phyloP scores from a whole-genome alignment of 768 basidiomycete species.

The Hygrophoropsis aurantiaca region DNA sequence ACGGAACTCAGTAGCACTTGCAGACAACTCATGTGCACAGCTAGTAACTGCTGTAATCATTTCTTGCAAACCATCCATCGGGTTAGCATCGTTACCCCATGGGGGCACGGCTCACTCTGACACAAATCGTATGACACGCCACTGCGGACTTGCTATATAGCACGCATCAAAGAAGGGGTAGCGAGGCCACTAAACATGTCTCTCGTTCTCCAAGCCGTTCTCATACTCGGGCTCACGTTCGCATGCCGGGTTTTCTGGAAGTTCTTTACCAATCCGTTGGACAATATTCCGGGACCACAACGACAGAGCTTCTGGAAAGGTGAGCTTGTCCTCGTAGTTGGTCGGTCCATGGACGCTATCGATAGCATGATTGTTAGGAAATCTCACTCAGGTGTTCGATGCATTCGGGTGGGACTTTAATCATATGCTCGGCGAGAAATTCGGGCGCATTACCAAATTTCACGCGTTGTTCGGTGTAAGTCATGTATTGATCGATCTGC shows the following conservation, averaged over 20 bases:
- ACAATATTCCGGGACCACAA: slow-evolving; percentile 9
- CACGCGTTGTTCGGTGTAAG: slow-evolving; percentile 48
- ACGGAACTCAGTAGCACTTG: too few species aligned
- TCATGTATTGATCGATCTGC: background rate
- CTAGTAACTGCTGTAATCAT: too few species aligned
- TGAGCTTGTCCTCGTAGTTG: background rate
- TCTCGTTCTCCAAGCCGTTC: background rate
- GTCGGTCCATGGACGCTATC: too few species aligned
- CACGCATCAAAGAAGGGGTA: too few species aligned
- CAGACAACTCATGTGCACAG: too few species aligned
- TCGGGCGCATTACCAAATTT: slow-evolving; percentile 45
- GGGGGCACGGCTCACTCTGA: too few species aligned
- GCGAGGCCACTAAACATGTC: too few species aligned
- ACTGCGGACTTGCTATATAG: too few species aligned
- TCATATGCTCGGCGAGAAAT: slow-evolving; percentile 21
- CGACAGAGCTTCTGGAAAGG: slow-evolving; percentile 3
- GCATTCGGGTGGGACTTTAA: slow-evolving; percentile 39
- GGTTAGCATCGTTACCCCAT: too few species aligned
- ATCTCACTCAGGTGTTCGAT: slow-evolving; percentile 32
- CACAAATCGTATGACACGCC: too few species aligned
- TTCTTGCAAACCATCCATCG: too few species aligned
- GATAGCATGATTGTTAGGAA: slow-evolving; percentile 23
- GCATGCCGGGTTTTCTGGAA: slow-evolving; percentile 1
- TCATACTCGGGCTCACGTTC: background rate
- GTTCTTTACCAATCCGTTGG: slow-evolving; percentile 3